These are phyloP conservation scores for Alternaria ethzedia DNA, from an alignment of 2,329 filamentous ascomycete species.

Conservation along the genomic window DNA sequence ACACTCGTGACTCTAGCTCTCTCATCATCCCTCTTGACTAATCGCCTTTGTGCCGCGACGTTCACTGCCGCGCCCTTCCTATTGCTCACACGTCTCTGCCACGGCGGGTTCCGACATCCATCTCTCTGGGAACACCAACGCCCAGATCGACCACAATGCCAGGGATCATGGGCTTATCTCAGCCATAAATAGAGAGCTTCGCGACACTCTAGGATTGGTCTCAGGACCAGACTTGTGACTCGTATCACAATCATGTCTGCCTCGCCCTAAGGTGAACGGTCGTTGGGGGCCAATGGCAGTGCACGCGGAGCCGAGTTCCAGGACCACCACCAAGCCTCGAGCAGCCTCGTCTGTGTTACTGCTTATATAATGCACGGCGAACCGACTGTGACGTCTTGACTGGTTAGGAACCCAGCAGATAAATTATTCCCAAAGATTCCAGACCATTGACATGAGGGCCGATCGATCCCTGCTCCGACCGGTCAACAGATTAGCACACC, in stretches of 20 bases:
- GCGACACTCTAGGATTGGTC: not conserved
- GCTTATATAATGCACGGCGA: not conserved
- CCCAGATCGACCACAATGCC: not conserved
- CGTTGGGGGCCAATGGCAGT: slow-evolving; percentile 13
- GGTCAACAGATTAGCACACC: slow-evolving; percentile 4
- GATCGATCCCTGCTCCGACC: not conserved
- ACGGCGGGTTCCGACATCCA: not conserved
- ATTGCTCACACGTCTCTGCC: not conserved
- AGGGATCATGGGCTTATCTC: slow-evolving; percentile 8
- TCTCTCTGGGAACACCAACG: not conserved
- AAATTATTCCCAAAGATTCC: not conserved
- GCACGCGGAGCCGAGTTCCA: slow-evolving; percentile 3
- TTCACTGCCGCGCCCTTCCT: not conserved
- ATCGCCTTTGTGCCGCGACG: not conserved
- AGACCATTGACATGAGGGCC: not conserved
- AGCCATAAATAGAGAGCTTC: slow-evolving; percentile 10
- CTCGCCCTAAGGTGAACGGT: slow-evolving; percentile 11
- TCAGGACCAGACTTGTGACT: not conserved
- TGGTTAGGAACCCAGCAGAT: not conserved
- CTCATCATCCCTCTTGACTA: not conserved
- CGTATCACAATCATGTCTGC: slow-evolving; percentile 17
- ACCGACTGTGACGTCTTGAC: not conserved
- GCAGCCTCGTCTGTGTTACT: slow-evolving; percentile 4
- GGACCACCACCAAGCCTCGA: slow-evolving; percentile 3
- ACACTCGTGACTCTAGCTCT: not conserved